Evolutionary conservation across 2,329 filamentous ascomycete species (phyloP), one percentile per base, ranked within the genome.

Genomic region (Neofusicoccum umdonicola): DNA sequence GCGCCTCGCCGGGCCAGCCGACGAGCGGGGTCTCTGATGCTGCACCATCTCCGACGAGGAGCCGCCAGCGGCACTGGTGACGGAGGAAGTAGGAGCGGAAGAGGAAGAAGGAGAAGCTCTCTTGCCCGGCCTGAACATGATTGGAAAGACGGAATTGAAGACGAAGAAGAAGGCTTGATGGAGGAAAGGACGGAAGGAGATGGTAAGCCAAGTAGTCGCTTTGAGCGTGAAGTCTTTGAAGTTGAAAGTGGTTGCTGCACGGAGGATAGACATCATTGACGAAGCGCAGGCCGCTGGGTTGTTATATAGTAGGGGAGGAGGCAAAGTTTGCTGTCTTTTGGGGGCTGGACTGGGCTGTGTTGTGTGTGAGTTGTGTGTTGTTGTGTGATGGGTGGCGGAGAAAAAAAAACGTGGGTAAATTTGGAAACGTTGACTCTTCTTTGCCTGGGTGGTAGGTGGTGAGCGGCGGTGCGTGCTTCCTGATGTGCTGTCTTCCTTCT

Each of bases 111-210:
- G 17, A 13, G 37, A 7, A 31, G 34, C 54, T 13, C 54, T 60
- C 56, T 60, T 60, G 56, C 17, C 44, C 31, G 56, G 42, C 17
- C 42, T 45, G 56, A 47, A 60, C 56, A 60, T 60, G 56, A 60
- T 60, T 60, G 56, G 56, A 22, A 60, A 47, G 27, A 60, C 22
- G 56, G 56, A 60, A 47, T 60, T 60, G 56, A 60, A 47, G 56
- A 60, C 27, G 42, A 60, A 60, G 31, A 47, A 54, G 50, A 19
- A 37, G 50, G 50, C 35, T 39, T 54, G 50, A 11, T 54, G 41
- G 56, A 60, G n/a, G 31, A 47, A 47, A 47, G 56, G 56, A 37
- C 56, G 56, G 56, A 60, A 60, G 9, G 56, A 47, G 56, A 60
- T 35, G 11, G 41, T 60, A 44, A 60, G 56, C 56, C 41, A 60